phyloP scores from a whole-genome alignment of 495 filamentous ascomycete species.

The Hyphodiscus hymeniophilus region DNA sequence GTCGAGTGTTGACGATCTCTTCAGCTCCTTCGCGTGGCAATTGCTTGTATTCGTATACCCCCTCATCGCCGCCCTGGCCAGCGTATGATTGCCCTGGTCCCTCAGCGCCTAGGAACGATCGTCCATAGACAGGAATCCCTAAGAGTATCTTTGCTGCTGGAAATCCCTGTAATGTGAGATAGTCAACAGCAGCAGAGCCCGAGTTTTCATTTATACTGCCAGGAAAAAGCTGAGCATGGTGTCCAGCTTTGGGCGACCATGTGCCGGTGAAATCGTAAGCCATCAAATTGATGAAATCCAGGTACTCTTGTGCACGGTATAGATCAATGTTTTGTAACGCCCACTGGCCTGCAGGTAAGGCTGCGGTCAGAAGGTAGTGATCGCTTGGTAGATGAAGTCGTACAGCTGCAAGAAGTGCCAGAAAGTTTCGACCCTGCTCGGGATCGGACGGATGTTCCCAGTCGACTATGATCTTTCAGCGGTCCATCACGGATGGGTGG shows the following conservation, averaged over 20 bases:
- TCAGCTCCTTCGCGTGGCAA: slow-evolving; percentile 63
- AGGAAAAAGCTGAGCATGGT: slow-evolving; percentile 74
- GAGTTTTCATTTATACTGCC: slow-evolving; percentile 50
- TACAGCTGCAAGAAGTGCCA: slow-evolving; percentile 59
- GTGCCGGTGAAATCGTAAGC: slow-evolving; percentile 83
- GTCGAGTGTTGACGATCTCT: slow-evolving; percentile 59
- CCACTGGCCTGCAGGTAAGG: slow-evolving; percentile 70
- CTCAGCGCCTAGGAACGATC: slow-evolving; percentile 64
- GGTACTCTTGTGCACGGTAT: slow-evolving; percentile 48
- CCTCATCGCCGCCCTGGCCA: slow-evolving; percentile 65
- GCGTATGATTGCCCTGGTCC: slow-evolving; percentile 55
- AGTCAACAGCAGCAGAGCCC: slow-evolving; percentile 56
- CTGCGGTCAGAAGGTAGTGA: slow-evolving; percentile 68
- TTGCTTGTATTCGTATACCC: slow-evolving; percentile 73
- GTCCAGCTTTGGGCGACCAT: slow-evolving; percentile 61
- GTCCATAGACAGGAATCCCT: slow-evolving; percentile 73
- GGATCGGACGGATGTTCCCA: slow-evolving; percentile 78
- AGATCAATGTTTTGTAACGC: slow-evolving; percentile 72
- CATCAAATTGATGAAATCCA: slow-evolving; percentile 79
- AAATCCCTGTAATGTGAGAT: slow-evolving; percentile 59
- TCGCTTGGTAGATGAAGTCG: slow-evolving; percentile 66
- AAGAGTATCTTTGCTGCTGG: slow-evolving; percentile 66
- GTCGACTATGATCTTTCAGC: slow-evolving; percentile 54
- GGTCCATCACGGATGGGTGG: neutral
- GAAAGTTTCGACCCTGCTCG: slow-evolving; percentile 63